phyloP scores from a whole-genome alignment of 805 yeast species.

The Yamadazyma ubonensis region DNA sequence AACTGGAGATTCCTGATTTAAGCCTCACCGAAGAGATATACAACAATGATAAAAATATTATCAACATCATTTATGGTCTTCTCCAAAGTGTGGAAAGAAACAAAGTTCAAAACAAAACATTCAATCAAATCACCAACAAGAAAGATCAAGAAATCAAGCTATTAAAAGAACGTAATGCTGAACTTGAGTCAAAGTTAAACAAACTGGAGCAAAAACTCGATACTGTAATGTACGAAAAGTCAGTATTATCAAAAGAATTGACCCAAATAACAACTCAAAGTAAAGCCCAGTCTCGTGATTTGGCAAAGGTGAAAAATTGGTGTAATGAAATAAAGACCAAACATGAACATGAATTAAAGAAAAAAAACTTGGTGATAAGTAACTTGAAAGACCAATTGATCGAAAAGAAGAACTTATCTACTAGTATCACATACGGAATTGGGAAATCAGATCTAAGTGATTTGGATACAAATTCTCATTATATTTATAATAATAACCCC shows the following conservation, averaged over 20 bases:
- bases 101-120: constrained; percentile 29
- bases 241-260: constrained; percentile 17
- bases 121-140: constrained; percentile 27
- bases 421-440: constrained; percentile 27
- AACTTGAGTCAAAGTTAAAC: constrained; percentile 21
- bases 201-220: constrained; percentile 19
- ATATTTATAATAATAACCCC: constrained; percentile 34
- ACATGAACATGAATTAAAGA: constrained; percentile 36
- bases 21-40: constrained; percentile 27
- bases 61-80: constrained; percentile 38
- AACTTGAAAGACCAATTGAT: constrained; percentile 33
- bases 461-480: constrained; percentile 20
- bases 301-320: constrained; percentile 28
- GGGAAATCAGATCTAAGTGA: background rate
- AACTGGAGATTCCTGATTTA: constrained; percentile 15
- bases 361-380: constrained; percentile 31
- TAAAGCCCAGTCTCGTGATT: constrained; percentile 29
- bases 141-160: constrained; percentile 30
- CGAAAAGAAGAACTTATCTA: constrained; percentile 32
- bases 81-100: constrained; percentile 32
- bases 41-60: constrained; percentile 36
- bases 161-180: constrained; percentile 22
- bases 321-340: constrained; percentile 30
- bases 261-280: constrained; percentile 20
- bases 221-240: constrained; percentile 8